Base-by-base conservation (phyloP, 2,329 filamentous ascomycete species). In the Aspergillus viridinutans region DNA sequence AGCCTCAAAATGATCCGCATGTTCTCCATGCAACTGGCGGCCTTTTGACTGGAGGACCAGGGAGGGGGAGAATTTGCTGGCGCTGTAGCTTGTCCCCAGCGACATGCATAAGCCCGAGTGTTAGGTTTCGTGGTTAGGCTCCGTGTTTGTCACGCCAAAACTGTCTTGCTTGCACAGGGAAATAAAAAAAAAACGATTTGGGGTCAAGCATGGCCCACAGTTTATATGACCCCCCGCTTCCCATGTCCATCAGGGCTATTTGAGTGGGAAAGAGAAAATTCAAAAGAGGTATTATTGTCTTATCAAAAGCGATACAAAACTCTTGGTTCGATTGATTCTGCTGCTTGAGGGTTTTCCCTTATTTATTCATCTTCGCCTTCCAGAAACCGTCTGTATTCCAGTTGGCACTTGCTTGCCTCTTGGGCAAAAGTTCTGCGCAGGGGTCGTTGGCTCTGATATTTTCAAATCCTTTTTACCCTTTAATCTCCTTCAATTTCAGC, bases 1-100 rank as follows among this genome's bases (percentile, higher is more conserved):
- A 74, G 72, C 71, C 72, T 74, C 73, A 72, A 66, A 67, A 72
- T 74, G 72, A 74, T 74, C 69, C 72, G 72, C 73, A 74, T 71
- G 62, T 69, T 62, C 65, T 60, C 69, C 64, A 67, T 69, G 65
- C 65, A 60, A 64, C 61, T 58, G 63, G 60, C 57, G 59, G 53
- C 64, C 59, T 60, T 38, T 67, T 67, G 61, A 71, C 63, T 72
- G 66, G 70, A 70, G 65, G 67, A 68, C 64, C 63, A 65, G 58
- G 56, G 61, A 64, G 65, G 68, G 64, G 21, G 21, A 14, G 12
- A 25, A 23, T 64, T 65, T 66, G 65, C 67, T 71, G 69, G 70
- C 67, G 65, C 66, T 66, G 63, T 66, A 58, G 64, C 65, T 66
- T 69, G 64, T 65, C 64, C 65, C 67, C 67, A 63, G 59, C 64